Evolutionary conservation across 495 filamentous ascomycete species (phyloP), one percentile per base, ranked within the genome.

Genomic region (Extremus antarcticus): DNA sequence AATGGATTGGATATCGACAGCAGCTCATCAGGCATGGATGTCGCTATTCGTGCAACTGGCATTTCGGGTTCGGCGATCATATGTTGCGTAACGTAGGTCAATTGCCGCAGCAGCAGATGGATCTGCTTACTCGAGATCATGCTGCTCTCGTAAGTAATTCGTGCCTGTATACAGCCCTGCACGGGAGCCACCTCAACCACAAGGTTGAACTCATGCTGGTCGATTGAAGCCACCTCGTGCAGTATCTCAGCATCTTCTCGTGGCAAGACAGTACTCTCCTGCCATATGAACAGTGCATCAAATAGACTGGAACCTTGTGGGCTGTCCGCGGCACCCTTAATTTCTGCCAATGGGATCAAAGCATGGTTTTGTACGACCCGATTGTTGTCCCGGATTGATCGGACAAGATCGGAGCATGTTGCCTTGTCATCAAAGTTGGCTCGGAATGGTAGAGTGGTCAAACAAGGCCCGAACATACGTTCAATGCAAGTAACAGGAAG

Each of bases 251-350:
- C 40, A 1, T 57, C 54, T 0, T 62, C 58, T 13, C 68, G 63
- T 15, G 69, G 62, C 16, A 64, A 72, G 39, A 74, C 62, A 10
- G 82, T 66, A 1, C 79, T 82, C 63, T 91, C 81, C 55, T 94
- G 88, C 74, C 88, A 94, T 4, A 88, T 80, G 47, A 91, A 74
- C 1, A 90, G 71, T 0, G 81, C 76, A 51, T 90, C 84, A 55
- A 87, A 91, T 2, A 88, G 65, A 7, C 62, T 63, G 25, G 72
- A 65, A 0, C 69, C 69, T 1, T 76, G 63, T 15, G 74, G 66
- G 0, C 83, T 55, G 0, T 72, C 75, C 24, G 73, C 78, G 0
- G 66, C 63, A 48, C 74, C 78, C 57, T 80, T 86, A 53, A 94
- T 86, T 17, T 87, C 80, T 0, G 75, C 67, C 16, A 91, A 70